A percentile compares a stretch with the other conserved stretches of the same genome.
These are phyloP conservation scores for Aspergillus carlsbadensis DNA, from an alignment of 495 filamentous ascomycete species.

Conservation along the genomic window DNA sequence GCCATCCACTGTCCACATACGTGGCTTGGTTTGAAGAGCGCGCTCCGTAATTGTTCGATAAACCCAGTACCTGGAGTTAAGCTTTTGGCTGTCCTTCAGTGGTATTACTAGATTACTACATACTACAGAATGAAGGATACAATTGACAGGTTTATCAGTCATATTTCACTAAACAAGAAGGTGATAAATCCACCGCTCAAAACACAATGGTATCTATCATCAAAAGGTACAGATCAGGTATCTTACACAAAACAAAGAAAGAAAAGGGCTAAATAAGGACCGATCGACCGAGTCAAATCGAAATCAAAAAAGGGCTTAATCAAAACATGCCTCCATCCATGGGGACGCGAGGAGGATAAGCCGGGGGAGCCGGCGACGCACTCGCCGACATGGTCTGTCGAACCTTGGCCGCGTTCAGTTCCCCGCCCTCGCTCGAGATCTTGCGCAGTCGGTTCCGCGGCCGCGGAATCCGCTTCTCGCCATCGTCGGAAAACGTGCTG, in stretches of 20 bases:
- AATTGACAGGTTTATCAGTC: background rate
- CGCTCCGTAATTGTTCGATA: too few species aligned
- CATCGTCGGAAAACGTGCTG: slow-evolving; percentile 49
- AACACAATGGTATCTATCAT: slow-evolving; percentile 29
- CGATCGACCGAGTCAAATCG: background rate
- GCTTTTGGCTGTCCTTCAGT: too few species aligned
- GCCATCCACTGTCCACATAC: too few species aligned
- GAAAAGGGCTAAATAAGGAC: slow-evolving; percentile 12
- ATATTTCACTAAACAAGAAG: slow-evolving; percentile 1
- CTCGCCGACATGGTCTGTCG: slow-evolving; percentile 40
- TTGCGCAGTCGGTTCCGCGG: slow-evolving; percentile 55
- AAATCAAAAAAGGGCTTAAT: too few species aligned
- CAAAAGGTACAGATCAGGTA: slow-evolving; percentile 15
- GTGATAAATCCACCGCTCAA: slow-evolving; percentile 18
- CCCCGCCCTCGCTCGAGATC: slow-evolving; percentile 46
- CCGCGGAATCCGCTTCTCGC: slow-evolving; percentile 43
- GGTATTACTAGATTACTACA: too few species aligned
- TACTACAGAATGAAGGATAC: background rate
- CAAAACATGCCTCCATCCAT: slow-evolving; percentile 49
- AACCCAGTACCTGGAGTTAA: too few species aligned
- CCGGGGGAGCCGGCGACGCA: slow-evolving; percentile 35
- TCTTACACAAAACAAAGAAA: slow-evolving; percentile 19
- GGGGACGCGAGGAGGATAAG: slow-evolving; percentile 39
- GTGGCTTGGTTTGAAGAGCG: too few species aligned
- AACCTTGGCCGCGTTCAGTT: slow-evolving; percentile 34